Percentiles rank a stretch among this genome's conserved stretches.
These are phyloP conservation scores for Coleophoma eucalyptorum DNA, from an alignment of 2,329 filamentous ascomycete genomes.

Conservation along the genomic window DNA sequence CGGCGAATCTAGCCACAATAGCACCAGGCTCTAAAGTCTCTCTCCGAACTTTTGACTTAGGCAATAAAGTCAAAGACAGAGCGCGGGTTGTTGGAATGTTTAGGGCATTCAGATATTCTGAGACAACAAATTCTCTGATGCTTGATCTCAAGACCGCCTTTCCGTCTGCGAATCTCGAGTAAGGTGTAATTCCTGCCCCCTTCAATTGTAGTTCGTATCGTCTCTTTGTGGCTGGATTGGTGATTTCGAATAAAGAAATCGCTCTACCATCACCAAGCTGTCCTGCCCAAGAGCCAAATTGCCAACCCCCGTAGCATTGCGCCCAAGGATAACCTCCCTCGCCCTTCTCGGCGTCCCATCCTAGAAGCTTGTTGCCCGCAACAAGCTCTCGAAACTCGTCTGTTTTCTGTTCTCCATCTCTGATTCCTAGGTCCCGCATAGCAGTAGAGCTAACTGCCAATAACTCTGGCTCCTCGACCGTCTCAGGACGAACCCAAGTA, in stretches of 20 bases:
- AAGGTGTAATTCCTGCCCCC: slow-evolving; percentile 88
- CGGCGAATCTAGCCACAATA: slow-evolving; percentile 87
- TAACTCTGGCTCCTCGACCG: slow-evolving; percentile 68
- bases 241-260: slow-evolving; percentile 90
- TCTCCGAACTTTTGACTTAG: slow-evolving; percentile 67
- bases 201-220: slow-evolving; percentile 93
- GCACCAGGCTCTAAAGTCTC: slow-evolving; percentile 86
- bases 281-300: slow-evolving; percentile 86
- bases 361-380: slow-evolving; percentile 78
- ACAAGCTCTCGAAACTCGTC: slow-evolving; percentile 75
- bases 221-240: slow-evolving; percentile 64
- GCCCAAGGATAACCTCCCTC: slow-evolving; percentile 91
- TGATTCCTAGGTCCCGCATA: slow-evolving; percentile 76
- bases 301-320: slow-evolving; percentile 89
- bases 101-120: slow-evolving; percentile 82
- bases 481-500: slow-evolving; percentile 84
- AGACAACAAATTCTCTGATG: slow-evolving; percentile 91
- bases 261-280: slow-evolving; percentile 93
- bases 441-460: slow-evolving; percentile 77
- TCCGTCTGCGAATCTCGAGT: slow-evolving; percentile 93
- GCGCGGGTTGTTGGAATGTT: slow-evolving; percentile 84
- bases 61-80: slow-evolving; percentile 74
- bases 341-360: slow-evolving; percentile 64
- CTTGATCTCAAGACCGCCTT: slow-evolving; percentile 90
- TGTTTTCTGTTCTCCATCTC: slow-evolving; percentile 60